phyloP scores from a whole-genome alignment of 257 asterid genomes.

The Buddleja alternifolia region DNA sequence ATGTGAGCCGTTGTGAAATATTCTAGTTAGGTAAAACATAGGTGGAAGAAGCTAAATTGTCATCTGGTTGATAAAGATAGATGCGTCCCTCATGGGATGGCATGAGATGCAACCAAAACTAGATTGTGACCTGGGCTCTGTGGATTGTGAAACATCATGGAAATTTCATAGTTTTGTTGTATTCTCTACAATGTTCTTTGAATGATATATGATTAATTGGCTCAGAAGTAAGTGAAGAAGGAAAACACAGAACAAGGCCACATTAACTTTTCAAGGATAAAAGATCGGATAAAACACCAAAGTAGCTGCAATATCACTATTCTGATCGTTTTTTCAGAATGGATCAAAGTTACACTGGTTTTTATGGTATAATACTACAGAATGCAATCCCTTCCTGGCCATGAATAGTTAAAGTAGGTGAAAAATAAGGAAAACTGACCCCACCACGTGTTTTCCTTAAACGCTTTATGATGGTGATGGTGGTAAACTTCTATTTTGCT shows the following conservation, averaged over 20 bases:
- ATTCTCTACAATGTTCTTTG: background rate
- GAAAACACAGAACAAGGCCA: background rate
- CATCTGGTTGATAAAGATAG: no score
- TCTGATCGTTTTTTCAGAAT: constrained; percentile 1
- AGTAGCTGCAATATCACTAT: constrained; percentile 5
- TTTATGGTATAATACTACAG: background rate
- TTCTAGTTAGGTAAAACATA: background rate
- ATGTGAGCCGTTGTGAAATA: background rate
- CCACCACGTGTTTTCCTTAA: background rate
- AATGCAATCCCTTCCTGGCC: background rate
- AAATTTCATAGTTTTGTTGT: background rate
- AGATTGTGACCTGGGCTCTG: background rate
- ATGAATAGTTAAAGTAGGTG: constrained; percentile 13
- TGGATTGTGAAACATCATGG: background rate
- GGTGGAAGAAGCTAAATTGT: no score
- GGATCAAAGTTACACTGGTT: constrained; percentile 4
- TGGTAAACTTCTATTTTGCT: background rate
- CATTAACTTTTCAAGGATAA: constrained; percentile 11
- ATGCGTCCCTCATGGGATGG: no score
- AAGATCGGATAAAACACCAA: constrained; percentile 16
- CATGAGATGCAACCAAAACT: background rate
- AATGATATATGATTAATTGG: constrained; percentile 3
- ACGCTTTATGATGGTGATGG: constrained; percentile 13
- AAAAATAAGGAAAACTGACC: background rate
- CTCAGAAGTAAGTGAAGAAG: constrained; percentile 7